phyloP scores from a whole-genome alignment of 176 grass and related monocot genomes.

The Lolium rigidum region DNA sequence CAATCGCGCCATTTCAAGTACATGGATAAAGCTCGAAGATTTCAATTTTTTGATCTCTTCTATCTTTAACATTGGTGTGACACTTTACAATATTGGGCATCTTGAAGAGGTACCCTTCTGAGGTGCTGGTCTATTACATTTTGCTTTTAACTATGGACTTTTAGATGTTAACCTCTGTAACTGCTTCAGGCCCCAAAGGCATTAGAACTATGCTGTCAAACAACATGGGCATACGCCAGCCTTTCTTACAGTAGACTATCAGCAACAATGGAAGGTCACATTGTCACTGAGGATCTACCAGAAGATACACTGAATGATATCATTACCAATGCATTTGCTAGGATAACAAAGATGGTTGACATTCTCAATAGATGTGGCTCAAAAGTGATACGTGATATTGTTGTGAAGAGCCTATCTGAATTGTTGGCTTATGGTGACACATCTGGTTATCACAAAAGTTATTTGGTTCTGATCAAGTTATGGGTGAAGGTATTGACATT shows the following conservation, averaged over 20 bases:
- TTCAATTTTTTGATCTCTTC: conserved; percentile 76
- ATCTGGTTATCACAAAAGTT: conserved; percentile 44
- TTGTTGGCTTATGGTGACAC: conserved; percentile 46
- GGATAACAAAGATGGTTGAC: conserved; percentile 58
- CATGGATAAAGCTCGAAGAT: conserved; percentile 60
- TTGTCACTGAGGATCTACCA: background rate
- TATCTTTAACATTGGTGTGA: conserved; percentile 61
- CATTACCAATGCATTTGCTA: conserved; percentile 63
- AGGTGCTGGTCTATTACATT: conserved; percentile 14
- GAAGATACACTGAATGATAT: conserved; percentile 53
- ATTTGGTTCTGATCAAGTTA: conserved; percentile 62
- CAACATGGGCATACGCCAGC: conserved; percentile 52
- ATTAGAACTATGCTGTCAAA: conserved; percentile 68
- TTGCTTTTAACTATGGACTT: conserved; percentile 9
- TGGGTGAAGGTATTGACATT: conserved; percentile 83
- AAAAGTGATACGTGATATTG: conserved; percentile 47
- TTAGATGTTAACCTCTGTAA: conserved; percentile 22
- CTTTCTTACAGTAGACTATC: conserved; percentile 42
- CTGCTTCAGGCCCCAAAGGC: conserved; percentile 63
- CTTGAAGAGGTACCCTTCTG: conserved; percentile 68
- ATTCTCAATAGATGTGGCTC: conserved; percentile 58
- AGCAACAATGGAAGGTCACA: conserved; percentile 13
- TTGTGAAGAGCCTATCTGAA: conserved; percentile 67
- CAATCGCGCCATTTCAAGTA: conserved; percentile 61
- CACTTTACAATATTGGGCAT: conserved; percentile 65